Evolutionary conservation across 2,329 filamentous ascomycete species (phyloP).

Genomic region (Xylariaceae sp.): DNA sequence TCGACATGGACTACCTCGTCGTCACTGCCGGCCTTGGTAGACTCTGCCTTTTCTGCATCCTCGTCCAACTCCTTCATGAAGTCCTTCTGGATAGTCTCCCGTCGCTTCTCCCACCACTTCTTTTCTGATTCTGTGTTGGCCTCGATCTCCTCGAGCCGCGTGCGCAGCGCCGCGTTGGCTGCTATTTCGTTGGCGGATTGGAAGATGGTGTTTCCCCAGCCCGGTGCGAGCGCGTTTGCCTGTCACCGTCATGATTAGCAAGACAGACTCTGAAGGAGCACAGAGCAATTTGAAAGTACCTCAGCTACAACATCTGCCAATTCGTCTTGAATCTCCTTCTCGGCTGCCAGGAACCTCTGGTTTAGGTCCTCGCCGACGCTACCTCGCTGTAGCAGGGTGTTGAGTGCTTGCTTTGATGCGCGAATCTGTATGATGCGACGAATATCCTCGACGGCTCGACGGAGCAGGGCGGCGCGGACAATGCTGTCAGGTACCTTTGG

Average conservation of each 20-base stretch:
- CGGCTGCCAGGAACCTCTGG: constrained; percentile 85
- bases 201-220: constrained; percentile 95
- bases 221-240: constrained; percentile 85
- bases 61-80: constrained; percentile 84
- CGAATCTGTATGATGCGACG: constrained; percentile 85
- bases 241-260: no score
- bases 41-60: constrained; percentile 37
- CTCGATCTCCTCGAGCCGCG: constrained; percentile 73
- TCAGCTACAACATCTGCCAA: constrained; percentile 89
- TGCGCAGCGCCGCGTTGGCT: constrained; percentile 73
- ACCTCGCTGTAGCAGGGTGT: constrained; percentile 77
- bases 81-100: constrained; percentile 65
- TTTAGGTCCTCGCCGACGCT: constrained; percentile 95
- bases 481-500: constrained; percentile 75
- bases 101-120: constrained; percentile 88
- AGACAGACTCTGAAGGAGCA: no score
- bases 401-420: constrained; percentile 82
- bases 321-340: constrained; percentile 97
- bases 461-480: constrained; percentile 80
- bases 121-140: constrained; percentile 68
- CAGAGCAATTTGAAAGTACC: constrained; percentile 61
- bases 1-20: constrained; percentile 80
- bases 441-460: constrained; percentile 89
- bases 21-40: constrained; percentile 49
- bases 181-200: constrained; percentile 96